phyloP scores from a whole-genome alignment of 768 basidiomycete genomes.

The Antrodiella citrinella region DNA sequence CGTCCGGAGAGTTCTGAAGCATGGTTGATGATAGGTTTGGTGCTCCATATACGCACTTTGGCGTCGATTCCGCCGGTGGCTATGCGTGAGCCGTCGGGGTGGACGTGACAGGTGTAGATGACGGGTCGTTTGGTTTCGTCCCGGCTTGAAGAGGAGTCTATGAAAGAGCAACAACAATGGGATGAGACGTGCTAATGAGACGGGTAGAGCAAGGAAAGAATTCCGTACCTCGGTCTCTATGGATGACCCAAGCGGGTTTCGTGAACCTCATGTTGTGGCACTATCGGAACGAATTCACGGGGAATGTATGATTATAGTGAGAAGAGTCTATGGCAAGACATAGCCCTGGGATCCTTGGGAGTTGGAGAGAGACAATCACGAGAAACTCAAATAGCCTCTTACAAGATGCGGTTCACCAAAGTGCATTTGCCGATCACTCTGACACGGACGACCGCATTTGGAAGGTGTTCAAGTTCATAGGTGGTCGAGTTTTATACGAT shows the following conservation, averaged over 20 bases:
- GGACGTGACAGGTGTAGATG: slow-evolving; percentile 90
- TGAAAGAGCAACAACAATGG: background rate
- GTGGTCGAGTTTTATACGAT: background rate
- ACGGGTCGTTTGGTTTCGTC: slow-evolving; percentile 65
- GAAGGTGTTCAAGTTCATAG: background rate
- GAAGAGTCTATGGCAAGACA: background rate
- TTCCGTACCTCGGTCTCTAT: slow-evolving; percentile 59
- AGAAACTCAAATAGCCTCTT: background rate
- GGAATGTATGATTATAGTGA: background rate
- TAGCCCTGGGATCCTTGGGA: background rate
- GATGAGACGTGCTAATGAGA: background rate
- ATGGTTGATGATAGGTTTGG: slow-evolving; percentile 82
- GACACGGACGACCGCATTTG: background rate
- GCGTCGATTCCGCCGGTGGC: slow-evolving; percentile 97
- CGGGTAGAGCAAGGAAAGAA: slow-evolving; percentile 9
- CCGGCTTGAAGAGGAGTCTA: slow-evolving; percentile 39
- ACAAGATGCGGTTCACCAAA: background rate
- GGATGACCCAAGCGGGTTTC: slow-evolving; percentile 83
- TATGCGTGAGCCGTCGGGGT: slow-evolving; percentile 91
- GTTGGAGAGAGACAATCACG: background rate
- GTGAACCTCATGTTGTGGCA: slow-evolving; percentile 74
- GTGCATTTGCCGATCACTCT: background rate
- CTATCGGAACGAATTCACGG: background rate
- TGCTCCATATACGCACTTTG: slow-evolving; percentile 96
- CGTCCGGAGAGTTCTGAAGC: slow-evolving; percentile 57